Base-by-base conservation (phyloP, 495 filamentous ascomycete species). In the Penicillium desertorum region DNA sequence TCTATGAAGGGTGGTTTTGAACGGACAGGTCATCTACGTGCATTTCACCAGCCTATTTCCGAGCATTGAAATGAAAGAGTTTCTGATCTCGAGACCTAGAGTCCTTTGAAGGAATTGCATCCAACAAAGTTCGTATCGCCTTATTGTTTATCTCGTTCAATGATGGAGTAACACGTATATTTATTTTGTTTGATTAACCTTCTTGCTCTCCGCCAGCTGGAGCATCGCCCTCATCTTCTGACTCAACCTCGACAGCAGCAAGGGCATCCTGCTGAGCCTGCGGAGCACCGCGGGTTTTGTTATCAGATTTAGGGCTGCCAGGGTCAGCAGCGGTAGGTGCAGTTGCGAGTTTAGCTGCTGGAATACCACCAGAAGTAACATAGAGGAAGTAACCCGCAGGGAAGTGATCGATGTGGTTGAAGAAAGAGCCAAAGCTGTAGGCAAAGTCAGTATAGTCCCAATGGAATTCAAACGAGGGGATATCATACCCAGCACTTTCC, bases 351-450 rank as follows among this genome's bases (percentile, higher is more conserved):
- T 71, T 74, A 4, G 85, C 79, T 19, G 81, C 85, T 19, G 78
- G 58, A 12, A 90, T 72, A 12, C 86, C 86, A 14, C 76, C 81
- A 1, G 86, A 84, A 0, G 85, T 91, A 17, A 91, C 77, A 76
- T 87, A 96, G 25, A 93, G 77, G 76, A 94, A 94, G 65, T 83
- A 84, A 39, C 83, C 82, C 10, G 81, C 80, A 32, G 80, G 80
- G 71, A 84, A 93, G 63, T 88, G 85, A 61, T 96, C 91, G 57
- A 94, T 79, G 64, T 94, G 89, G 57, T 88, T 84, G 78, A 92
- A 94, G 78, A 96, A 92, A 14, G 78, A 73, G 65, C 88, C 82
- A 69, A 92, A 96, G 25, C 88, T 89, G 60, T 25, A 58, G 16
- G 36, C 23, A 48, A 45, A 27, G 47, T 61, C 29, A 57, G 43